Percentiles rank a stretch among this genome's conserved stretches.
These are phyloP conservation scores for Conidiobolus incongruus DNA, from an alignment of 371 early-diverging fungal species.

Conservation along the genomic window DNA sequence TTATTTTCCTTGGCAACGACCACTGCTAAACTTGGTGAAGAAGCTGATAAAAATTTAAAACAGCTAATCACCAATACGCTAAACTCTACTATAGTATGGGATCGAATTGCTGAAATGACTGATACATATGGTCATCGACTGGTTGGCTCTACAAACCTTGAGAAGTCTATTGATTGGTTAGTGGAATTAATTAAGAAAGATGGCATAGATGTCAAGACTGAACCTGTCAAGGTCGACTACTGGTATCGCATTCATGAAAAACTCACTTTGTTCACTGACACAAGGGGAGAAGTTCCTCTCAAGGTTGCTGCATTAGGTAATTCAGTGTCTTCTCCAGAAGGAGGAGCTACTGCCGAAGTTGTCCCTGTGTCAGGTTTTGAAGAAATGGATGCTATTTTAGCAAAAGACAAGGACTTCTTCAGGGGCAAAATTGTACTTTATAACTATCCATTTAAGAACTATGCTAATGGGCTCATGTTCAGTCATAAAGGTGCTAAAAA, in stretches of 20 bases:
- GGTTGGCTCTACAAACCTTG: constrained; percentile 16
- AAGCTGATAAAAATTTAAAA: no score
- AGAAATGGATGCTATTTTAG: constrained; percentile 14
- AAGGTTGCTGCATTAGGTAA: constrained; percentile 22
- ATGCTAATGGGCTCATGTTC: constrained; percentile 10
- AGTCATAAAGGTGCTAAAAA: constrained; percentile 14
- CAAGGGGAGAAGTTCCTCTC: constrained; percentile 18
- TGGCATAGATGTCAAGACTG: background rate
- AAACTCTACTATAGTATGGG: constrained; percentile 23
- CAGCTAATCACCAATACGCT: no score
- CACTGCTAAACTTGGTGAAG: no score
- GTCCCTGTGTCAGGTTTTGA: constrained; percentile 16
- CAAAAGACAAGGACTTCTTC: constrained; percentile 10
- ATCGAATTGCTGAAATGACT: constrained; percentile 26
- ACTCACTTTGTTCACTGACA: constrained; percentile 15
- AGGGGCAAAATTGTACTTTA: constrained; percentile 22
- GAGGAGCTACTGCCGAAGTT: constrained; percentile 20
- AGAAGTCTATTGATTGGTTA: constrained; percentile 3
- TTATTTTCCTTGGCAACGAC: no score
- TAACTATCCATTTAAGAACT: constrained; percentile 17
- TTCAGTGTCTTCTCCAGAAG: constrained; percentile 15
- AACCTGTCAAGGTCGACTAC: constrained; percentile 9
- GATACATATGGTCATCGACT: no score
- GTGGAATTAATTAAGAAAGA: background rate
- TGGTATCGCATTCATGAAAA: constrained; percentile 23